Evolutionary conservation across 345 rosid genomes (phyloP), one percentile per base, ranked within the genome.

Genomic region (Acer saccharum): DNA sequence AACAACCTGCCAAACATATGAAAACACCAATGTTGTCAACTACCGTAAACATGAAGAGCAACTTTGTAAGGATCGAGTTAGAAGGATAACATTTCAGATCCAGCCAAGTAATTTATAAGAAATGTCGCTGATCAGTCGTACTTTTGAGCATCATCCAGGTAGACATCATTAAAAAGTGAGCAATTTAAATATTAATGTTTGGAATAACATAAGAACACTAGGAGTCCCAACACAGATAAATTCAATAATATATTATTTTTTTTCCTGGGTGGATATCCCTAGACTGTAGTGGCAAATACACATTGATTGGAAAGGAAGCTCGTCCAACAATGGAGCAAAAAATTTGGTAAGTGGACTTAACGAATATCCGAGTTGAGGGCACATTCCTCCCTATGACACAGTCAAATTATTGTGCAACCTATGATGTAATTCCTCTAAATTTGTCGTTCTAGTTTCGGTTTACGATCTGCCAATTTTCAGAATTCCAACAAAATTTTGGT

Each of bases 1-100:
- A 73, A 95, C 83, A 64, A 92, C 90, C 99, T 95, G 92, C 61
- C 69, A 85, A 76, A 67, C 10, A 64, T 32, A 52, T 13, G 8
- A 55, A 58, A 64, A 73, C 65, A 39, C 16, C 21, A 69, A 60
- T 6, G 44, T 25, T 20, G 20, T 63, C 46, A 50, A 71, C 13
- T 5, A 13, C 52, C 43, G 50, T n/a, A 48, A 41, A 72, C 61
- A 48, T 18, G 62, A 57, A 66, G 64, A 44, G 67, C 29, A 69
- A 21, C 44, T 68, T 64, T 71, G 52, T 72, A 66, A 61, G 57
- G 77, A 69, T n/a, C 70, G 68, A 6, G 43, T 65, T 27, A 73
- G 50, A 65, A 65, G 77, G 62, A 43, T 17, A 50, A 29, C 12
- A 6, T 32, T 62, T 41, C 39, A 61, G 76, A 73, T 73, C 55